Conservation (phyloP, 148 eudicot species). For the Cornus kousa region DNA sequence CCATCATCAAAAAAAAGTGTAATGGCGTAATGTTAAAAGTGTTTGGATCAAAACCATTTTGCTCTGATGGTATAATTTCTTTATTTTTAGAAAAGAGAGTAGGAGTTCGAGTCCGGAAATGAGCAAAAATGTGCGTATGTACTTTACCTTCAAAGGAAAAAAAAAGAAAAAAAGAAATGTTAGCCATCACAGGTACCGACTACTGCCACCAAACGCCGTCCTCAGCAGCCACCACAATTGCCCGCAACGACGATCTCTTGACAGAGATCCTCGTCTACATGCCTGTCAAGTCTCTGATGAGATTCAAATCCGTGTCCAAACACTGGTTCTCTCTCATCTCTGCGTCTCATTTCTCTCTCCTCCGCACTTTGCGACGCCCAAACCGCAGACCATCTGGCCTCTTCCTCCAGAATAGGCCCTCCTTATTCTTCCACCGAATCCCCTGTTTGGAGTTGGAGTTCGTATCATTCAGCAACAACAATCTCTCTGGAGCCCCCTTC, state of each 20-base stretch:
- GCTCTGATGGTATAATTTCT: no score
- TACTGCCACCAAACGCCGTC: background rate
- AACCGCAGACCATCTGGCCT: conserved; percentile 31
- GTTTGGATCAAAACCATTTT: no score
- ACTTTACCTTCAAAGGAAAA: no score
- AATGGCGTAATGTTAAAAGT: no score
- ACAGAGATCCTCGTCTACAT: conserved; percentile 32
- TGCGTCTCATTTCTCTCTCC: conserved; percentile 32
- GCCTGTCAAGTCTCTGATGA: conserved; percentile 33
- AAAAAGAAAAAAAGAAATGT: no score
- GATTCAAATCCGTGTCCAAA: conserved; percentile 38
- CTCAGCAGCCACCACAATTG: conserved; percentile 21
- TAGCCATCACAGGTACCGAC: background rate
- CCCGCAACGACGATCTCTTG: conserved; percentile 38
- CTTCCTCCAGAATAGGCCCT: conserved; percentile 21
- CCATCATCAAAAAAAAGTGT: no score
- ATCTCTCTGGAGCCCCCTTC: conserved; percentile 16
- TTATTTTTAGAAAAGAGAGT: no score
- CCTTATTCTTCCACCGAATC: conserved; percentile 16
- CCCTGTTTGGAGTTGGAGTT: conserved; percentile 8
- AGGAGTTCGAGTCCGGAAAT: no score
- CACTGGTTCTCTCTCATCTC: conserved; percentile 33
- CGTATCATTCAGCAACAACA: conserved; percentile 11
- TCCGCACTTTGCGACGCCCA: conserved; percentile 31
- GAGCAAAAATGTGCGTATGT: no score